A percentile compares a stretch with the other conserved stretches of the same genome.
These are phyloP conservation scores for Kalanchoe fedtschenkoi DNA, from an alignment of 164 flowering plant species.

Conservation along the genomic window DNA sequence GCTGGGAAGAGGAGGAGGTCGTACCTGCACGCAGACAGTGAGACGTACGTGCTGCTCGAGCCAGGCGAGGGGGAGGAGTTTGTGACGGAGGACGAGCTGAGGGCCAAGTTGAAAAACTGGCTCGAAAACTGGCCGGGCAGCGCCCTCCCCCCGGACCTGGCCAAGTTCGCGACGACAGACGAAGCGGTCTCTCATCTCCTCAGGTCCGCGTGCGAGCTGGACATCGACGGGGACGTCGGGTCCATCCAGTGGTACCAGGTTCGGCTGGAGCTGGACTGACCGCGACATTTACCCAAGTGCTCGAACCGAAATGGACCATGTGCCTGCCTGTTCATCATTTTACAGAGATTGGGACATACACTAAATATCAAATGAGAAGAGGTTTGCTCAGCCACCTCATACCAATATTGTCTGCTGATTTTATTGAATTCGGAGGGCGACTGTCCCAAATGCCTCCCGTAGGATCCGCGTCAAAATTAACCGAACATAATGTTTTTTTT, in stretches of 20 bases:
- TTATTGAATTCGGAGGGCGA: no score
- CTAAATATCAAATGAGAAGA: no score
- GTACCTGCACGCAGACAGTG: slow-evolving; percentile 25
- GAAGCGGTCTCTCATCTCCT: slow-evolving; percentile 68
- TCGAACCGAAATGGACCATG: no score
- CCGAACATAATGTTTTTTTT: no score
- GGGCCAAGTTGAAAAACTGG: slow-evolving; percentile 43
- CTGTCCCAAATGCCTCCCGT: no score
- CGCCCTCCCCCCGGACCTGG: slow-evolving; percentile 65
- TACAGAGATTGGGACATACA: no score
- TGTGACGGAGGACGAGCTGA: slow-evolving; percentile 64
- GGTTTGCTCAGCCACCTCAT: no score
- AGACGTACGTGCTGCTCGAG: slow-evolving; percentile 63
- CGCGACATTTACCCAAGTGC: no score
- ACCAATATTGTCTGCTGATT: no score
- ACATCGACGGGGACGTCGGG: slow-evolving; percentile 78
- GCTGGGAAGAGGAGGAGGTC: slow-evolving; percentile 61
- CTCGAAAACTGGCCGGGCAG: slow-evolving; percentile 75
- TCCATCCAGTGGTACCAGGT: slow-evolving; percentile 85
- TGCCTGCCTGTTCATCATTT: no score
- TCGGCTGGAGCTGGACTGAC: slow-evolving; percentile 54
- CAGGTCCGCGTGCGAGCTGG: slow-evolving; percentile 75
- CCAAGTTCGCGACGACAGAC: slow-evolving; percentile 41
- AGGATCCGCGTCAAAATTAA: no score
- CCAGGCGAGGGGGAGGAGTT: slow-evolving; percentile 72